These are phyloP conservation scores for Balakata baccata DNA, from an alignment of 345 rosid species.

Conservation along the genomic window DNA sequence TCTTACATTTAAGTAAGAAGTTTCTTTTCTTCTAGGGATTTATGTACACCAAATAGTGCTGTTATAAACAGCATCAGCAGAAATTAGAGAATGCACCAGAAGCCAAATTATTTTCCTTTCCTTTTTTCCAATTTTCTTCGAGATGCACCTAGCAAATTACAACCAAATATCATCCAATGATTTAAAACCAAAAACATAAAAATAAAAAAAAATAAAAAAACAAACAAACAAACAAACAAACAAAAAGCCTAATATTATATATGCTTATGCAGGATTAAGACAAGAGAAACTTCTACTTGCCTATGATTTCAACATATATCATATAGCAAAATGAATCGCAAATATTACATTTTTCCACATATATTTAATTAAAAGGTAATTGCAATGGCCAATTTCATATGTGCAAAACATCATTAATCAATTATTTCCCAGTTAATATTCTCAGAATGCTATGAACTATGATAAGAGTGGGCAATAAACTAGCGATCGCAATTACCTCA, in stretches of 20 bases:
- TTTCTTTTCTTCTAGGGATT: neutral
- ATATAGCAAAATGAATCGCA: neutral
- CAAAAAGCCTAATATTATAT: neutral
- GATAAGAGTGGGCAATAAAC: neutral
- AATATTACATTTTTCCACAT: neutral
- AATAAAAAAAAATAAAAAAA: no score
- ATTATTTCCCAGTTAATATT: neutral
- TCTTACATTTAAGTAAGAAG: neutral
- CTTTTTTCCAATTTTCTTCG: neutral
- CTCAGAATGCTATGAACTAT: neutral
- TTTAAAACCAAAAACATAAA: no score
- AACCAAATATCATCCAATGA: neutral
- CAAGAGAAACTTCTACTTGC: neutral
- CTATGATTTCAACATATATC: neutral
- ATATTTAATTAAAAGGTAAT: neutral
- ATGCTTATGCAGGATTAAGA: neutral
- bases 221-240: neutral
- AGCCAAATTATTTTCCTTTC: neutral
- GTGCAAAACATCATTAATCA: neutral
- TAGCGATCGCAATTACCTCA: constrained; percentile 15
- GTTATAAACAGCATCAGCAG: neutral
- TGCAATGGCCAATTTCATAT: neutral
- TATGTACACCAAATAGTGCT: constrained; percentile 8
- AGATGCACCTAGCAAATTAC: neutral
- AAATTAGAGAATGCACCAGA: neutral